These are phyloP conservation scores for Calonectria montana DNA, from an alignment of 2,329 filamentous ascomycete genomes.

Conservation along the genomic window DNA sequence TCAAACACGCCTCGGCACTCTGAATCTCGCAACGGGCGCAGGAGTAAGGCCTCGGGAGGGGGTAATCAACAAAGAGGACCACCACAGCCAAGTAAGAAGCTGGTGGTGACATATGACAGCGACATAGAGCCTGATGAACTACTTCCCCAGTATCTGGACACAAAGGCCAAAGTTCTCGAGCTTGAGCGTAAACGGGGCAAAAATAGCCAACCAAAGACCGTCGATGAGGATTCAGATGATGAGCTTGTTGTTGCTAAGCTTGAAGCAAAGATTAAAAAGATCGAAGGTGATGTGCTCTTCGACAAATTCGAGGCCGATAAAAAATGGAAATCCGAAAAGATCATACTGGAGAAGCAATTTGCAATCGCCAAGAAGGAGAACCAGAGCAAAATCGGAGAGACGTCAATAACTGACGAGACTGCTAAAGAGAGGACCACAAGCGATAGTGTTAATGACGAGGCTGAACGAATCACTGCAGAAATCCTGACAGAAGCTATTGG, in stretches of 20 bases:
- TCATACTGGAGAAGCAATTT: conserved; percentile 71
- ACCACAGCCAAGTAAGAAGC: conserved; percentile 53
- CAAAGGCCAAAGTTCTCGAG: conserved; percentile 76
- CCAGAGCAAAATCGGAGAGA: conserved; percentile 37
- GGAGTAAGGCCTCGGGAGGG: conserved; percentile 49
- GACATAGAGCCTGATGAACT: conserved; percentile 82
- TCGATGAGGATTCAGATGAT: conserved; percentile 33
- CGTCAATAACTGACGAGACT: conserved; percentile 31
- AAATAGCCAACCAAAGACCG: conserved; percentile 33
- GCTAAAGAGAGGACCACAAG: conserved; percentile 49
- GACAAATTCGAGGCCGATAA: conserved; percentile 74
- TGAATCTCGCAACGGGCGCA: conserved; percentile 40
- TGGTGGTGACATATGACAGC: conserved; percentile 67
- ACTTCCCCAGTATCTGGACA: conserved; percentile 79
- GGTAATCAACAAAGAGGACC: conserved; percentile 39
- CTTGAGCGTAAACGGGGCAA: conserved; percentile 58
- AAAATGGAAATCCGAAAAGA: conserved; percentile 70
- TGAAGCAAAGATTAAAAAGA: conserved; percentile 77
- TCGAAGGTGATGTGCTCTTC: conserved; percentile 83
- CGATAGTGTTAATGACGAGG: conserved; percentile 64
- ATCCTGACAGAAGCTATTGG: conserved; percentile 64
- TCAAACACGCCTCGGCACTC: conserved; percentile 59
- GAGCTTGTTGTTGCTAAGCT: conserved; percentile 71
- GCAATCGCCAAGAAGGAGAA: conserved; percentile 58
- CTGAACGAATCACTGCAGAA: conserved; percentile 68